Evolutionary conservation across 164 flowering plant genomes (phyloP).

Genomic region (Macadamia integrifolia): DNA sequence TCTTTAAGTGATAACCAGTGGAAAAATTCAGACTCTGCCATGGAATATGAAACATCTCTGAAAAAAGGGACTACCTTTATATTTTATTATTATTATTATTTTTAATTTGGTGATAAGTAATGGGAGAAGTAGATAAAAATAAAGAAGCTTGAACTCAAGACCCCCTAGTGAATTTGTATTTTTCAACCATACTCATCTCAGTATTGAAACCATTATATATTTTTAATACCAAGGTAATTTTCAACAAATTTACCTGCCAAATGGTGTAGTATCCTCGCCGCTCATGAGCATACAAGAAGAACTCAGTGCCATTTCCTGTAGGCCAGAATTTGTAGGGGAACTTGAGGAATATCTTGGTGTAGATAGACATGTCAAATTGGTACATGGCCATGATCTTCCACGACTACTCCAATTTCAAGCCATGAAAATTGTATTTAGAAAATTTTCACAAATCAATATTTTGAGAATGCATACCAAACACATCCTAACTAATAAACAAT

Average conservation of each 20-base stretch:
- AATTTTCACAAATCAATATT: too few relatives aligned
- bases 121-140: too few relatives aligned
- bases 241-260: conserved; percentile 38
- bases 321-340: conserved; percentile 36
- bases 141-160: too few relatives aligned
- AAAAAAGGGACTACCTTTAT: too few relatives aligned
- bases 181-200: not conserved
- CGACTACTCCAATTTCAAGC: conserved; percentile 6
- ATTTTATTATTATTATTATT: too few relatives aligned
- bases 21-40: too few relatives aligned
- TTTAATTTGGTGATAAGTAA: too few relatives aligned
- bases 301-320: conserved; percentile 33
- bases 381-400: conserved; percentile 27
- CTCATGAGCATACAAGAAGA: conserved; percentile 30
- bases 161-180: too few relatives aligned
- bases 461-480: too few relatives aligned
- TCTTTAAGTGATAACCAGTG: too few relatives aligned
- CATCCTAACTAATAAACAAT: too few relatives aligned
- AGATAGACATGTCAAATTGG: conserved; percentile 25
- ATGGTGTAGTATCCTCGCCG: conserved; percentile 31
- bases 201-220: not conserved
- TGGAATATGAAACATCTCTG: too few relatives aligned
- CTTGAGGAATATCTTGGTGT: conserved; percentile 33
- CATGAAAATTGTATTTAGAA: not conserved
- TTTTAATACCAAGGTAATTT: not conserved